Percentiles rank a stretch among this genome's conserved stretches.
phyloP scores from a whole-genome alignment of 805 yeast genomes.

The Metschnikowia continentalis region DNA sequence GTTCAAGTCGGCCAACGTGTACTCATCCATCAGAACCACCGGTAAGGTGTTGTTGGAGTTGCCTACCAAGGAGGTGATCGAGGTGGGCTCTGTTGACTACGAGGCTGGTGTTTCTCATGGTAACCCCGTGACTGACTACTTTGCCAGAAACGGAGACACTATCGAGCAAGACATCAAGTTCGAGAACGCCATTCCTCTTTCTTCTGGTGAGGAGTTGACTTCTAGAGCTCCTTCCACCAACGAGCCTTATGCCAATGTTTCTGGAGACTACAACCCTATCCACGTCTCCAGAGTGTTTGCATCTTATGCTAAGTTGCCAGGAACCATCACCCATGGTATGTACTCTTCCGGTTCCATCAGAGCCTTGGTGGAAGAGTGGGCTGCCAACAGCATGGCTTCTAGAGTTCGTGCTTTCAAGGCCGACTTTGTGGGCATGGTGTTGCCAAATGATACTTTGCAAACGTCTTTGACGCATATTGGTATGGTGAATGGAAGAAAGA shows the following conservation, averaged over 20 bases:
- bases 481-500: constrained; percentile 98
- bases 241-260: constrained; percentile 93
- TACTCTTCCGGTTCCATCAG: constrained; percentile 94
- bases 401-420: constrained; percentile 94
- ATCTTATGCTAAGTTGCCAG: constrained; percentile 87
- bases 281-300: constrained; percentile 96
- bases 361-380: constrained; percentile 95
- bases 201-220: constrained; percentile 55
- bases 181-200: constrained; percentile 86
- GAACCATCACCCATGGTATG: constrained; percentile 99
- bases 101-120: constrained; percentile 92
- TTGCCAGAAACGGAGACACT: constrained; percentile 85
- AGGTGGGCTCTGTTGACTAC: constrained; percentile 79
- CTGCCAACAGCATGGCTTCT: constrained; percentile 93
- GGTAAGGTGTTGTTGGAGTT: constrained; percentile 87
- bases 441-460: constrained; percentile 87
- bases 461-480: constrained; percentile 93
- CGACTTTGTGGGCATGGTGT: constrained; percentile 91
- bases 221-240: constrained; percentile 91
- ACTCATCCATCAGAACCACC: constrained; percentile 71
- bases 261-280: constrained; percentile 98
- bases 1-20: constrained; percentile 72
- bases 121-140: constrained; percentile 94
- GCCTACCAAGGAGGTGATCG: constrained; percentile 84
- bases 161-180: constrained; percentile 91